Conservation (phyloP, 768 basidiomycete genomes). For the Phylloporus scabripes region DNA sequence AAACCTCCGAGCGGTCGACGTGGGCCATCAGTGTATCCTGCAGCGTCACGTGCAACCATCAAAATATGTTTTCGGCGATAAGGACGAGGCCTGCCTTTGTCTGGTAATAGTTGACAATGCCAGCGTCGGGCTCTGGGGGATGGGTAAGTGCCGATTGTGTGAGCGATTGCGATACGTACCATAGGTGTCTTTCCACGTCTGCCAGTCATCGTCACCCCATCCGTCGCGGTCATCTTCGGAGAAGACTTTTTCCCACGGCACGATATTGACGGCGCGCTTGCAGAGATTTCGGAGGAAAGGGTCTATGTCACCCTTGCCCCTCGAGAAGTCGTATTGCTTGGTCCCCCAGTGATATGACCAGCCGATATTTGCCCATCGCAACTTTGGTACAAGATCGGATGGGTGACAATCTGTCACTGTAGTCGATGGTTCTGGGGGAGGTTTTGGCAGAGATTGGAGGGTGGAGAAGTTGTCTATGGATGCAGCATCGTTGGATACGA, state of each 20-base stretch:
- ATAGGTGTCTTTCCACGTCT: conserved; percentile 71
- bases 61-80: neutral
- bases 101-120: conserved; percentile 96
- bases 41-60: neutral
- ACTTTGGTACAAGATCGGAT: conserved; percentile 59
- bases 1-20: conserved; percentile 95
- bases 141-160: neutral
- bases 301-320: conserved; percentile 60
- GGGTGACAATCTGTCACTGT: conserved; percentile 46
- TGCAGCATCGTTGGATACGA: conserved; percentile 71
- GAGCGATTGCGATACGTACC: conserved; percentile 39
- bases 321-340: conserved; percentile 89
- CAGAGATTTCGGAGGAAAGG: conserved; percentile 53
- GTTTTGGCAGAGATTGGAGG: conserved; percentile 54
- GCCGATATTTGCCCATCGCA: conserved; percentile 96
- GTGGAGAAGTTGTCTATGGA: conserved; percentile 47
- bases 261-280: conserved; percentile 48
- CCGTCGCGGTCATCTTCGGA: conserved; percentile 29
- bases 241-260: conserved; percentile 72
- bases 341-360: conserved; percentile 97
- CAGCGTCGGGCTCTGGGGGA: conserved; percentile 81
- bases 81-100: conserved; percentile 41
- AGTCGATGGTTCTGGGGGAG: conserved; percentile 58
- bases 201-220: conserved; percentile 65
- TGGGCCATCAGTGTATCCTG: conserved; percentile 94